phyloP scores from a whole-genome alignment of 2,329 filamentous ascomycete genomes.

The Parafenestella ontariensis region DNA sequence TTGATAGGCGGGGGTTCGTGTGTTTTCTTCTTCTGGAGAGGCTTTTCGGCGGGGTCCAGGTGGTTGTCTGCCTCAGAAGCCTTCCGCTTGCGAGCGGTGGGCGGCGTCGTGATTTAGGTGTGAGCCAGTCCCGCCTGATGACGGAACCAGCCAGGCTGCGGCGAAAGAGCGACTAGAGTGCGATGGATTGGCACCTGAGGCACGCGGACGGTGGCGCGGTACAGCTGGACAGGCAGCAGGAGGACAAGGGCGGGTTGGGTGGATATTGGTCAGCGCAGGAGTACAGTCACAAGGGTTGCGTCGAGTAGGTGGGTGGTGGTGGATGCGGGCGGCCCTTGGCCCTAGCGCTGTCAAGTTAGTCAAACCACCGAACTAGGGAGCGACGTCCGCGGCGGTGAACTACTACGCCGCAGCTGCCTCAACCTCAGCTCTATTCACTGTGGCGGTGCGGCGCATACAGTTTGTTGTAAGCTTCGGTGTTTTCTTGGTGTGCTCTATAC shows the following conservation, averaged over 20 bases:
- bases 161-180: slow-evolving; percentile 17
- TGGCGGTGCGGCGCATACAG: background rate
- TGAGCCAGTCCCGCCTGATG: slow-evolving; percentile 49
- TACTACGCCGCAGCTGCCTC: slow-evolving; percentile 26
- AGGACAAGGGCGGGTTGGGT: slow-evolving; percentile 4
- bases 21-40: slow-evolving; percentile 40
- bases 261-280: slow-evolving; percentile 35
- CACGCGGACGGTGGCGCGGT: slow-evolving; percentile 14
- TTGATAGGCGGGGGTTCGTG: slow-evolving; percentile 21
- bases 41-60: slow-evolving; percentile 34
- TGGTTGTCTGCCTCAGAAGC: slow-evolving; percentile 44
- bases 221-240: slow-evolving; percentile 15
- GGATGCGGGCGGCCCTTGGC: slow-evolving; percentile 14
- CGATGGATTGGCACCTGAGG: slow-evolving; percentile 12
- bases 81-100: slow-evolving; percentile 49
- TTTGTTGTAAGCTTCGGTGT: background rate
- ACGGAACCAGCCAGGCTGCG: slow-evolving; percentile 51
- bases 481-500: no score
- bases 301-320: slow-evolving; percentile 17
- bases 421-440: background rate
- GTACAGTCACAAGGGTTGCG: slow-evolving; percentile 34
- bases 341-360: slow-evolving; percentile 3
- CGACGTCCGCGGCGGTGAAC: slow-evolving; percentile 17
- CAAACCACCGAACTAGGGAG: slow-evolving; percentile 15
- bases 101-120: slow-evolving; percentile 46